phyloP scores from a whole-genome alignment of 345 rosid genomes.

The Camelina sativa region DNA sequence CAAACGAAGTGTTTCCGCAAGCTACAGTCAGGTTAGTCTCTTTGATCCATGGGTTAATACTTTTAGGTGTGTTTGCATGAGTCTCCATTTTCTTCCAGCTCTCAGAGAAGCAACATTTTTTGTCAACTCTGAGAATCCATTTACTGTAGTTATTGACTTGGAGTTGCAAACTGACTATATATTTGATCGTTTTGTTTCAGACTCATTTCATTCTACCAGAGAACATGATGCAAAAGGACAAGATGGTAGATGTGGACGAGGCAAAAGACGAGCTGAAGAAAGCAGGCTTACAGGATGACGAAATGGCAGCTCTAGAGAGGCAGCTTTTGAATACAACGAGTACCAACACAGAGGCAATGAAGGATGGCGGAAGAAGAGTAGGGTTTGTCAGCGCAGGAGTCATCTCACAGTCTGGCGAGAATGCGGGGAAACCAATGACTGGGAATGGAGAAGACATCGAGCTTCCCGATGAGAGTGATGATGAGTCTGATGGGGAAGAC shows the following conservation, averaged over 20 bases:
- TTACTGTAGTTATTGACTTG: not conserved
- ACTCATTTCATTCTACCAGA: constrained; percentile 88
- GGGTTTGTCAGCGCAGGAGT: constrained; percentile 96
- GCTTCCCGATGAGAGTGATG: constrained; percentile 83
- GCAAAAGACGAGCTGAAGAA: constrained; percentile 86
- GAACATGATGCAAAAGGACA: constrained; percentile 92
- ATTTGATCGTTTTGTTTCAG: constrained; percentile 48
- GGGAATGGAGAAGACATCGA: constrained; percentile 84
- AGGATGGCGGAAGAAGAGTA: constrained; percentile 61
- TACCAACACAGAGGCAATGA: constrained; percentile 40
- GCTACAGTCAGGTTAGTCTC: constrained; percentile 79
- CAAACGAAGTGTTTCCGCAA: constrained; percentile 89
- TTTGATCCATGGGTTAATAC: not conserved
- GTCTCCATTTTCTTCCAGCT: not conserved
- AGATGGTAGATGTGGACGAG: constrained; percentile 70
- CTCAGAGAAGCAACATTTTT: not conserved
- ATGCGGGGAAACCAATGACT: constrained; percentile 40
- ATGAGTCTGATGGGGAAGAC: constrained; percentile 62
- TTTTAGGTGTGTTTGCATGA: not conserved
- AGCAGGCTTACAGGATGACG: constrained; percentile 86
- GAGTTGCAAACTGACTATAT: constrained; percentile 27
- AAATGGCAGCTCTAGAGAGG: constrained; percentile 92
- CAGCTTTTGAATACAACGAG: constrained; percentile 63
- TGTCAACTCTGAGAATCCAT: not conserved
- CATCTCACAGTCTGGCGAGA: constrained; percentile 63